Evolutionary conservation across 2,329 filamentous ascomycete genomes (phyloP), one percentile per base, ranked within the genome.

Genomic region (Diplodia intermedia): DNA sequence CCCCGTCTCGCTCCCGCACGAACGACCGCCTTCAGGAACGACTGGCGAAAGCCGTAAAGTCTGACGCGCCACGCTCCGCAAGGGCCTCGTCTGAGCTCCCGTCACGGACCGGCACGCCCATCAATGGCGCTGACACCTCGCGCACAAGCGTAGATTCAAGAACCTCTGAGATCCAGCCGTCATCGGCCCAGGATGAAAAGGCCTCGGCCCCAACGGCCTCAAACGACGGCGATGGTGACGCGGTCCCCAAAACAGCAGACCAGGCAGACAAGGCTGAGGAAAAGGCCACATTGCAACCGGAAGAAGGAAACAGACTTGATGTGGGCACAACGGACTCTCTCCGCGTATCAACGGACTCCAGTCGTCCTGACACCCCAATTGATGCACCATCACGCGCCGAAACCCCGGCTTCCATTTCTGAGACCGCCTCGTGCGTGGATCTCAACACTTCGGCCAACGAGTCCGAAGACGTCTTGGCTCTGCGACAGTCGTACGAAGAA

Each of bases 1-100:
- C 84, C 71, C 86, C 90, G 26, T 90, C 90, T 5, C 88, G 86
- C 31, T 40, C 66, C 52, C 87, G 84, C 70, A 86, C 86, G 69
- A 95, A 93, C 79, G 93, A 96, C 73, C 88, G 93, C 65, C 83
- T 99, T 53, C 94, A 97, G 76, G 94, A 97, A 77, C 87, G 93
- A 70, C 85, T 99, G 69, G 94, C 94, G 36, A 92, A 92, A 75
- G 95, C 94, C 36, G 92, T 90, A 3, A 90, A 90, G 69, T 92
- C 91, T 75, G 81, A 83, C n/a, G 77, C 82, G 2, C 77, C 79
- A 49, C 83, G 82, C 66, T 82, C 81, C 33, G 81, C 79, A 67
- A 79, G 81, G 70, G 79, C 85, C 31, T 82, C 83, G 8, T 85
- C 84, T 56, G 83, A 82, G 38, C 73, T 82, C 26, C 79, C 83